Conservation (phyloP, 2,329 filamentous ascomycete species). For the Cladosporium phlei region DNA sequence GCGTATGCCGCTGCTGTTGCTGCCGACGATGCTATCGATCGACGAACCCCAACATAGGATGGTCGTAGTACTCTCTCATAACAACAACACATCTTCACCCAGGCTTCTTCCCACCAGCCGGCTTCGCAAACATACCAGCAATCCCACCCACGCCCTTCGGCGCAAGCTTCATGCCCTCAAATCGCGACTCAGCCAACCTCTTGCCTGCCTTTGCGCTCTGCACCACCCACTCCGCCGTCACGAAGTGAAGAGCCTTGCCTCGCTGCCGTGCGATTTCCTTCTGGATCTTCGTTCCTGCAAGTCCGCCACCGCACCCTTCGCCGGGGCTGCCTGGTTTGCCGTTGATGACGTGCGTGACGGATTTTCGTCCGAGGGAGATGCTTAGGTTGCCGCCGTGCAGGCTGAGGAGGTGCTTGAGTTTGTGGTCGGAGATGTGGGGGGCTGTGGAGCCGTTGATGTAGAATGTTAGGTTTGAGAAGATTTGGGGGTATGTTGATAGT, state of each 20-base stretch:
- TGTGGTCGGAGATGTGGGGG: constrained; percentile 78
- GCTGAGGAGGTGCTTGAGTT: constrained; percentile 71
- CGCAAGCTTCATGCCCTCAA: constrained; percentile 60
- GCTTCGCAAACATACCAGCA: constrained; percentile 31
- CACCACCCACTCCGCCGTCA: constrained; percentile 79
- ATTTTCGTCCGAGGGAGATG: constrained; percentile 64
- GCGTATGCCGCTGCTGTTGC: no score
- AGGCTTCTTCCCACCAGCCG: constrained; percentile 2
- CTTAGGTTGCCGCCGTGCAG: constrained; percentile 69
- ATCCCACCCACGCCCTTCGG: constrained; percentile 62
- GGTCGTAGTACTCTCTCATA: no score
- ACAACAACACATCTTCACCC: no score
- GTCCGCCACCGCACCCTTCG: constrained; percentile 63
- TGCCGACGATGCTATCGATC: no score
- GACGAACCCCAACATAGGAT: no score
- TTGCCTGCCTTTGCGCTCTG: constrained; percentile 74
- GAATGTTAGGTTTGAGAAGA: constrained; percentile 62
- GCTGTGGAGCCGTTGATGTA: constrained; percentile 86
- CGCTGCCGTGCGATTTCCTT: constrained; percentile 67
- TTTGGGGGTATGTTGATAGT: constrained; percentile 21
- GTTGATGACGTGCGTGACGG: constrained; percentile 82
- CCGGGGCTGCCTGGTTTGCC: constrained; percentile 50
- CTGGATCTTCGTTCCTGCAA: constrained; percentile 74
- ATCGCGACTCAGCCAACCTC: constrained; percentile 69
- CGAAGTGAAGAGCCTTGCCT: constrained; percentile 70